Conservation (phyloP, 768 basidiomycete species). For the Postia placenta region DNA sequence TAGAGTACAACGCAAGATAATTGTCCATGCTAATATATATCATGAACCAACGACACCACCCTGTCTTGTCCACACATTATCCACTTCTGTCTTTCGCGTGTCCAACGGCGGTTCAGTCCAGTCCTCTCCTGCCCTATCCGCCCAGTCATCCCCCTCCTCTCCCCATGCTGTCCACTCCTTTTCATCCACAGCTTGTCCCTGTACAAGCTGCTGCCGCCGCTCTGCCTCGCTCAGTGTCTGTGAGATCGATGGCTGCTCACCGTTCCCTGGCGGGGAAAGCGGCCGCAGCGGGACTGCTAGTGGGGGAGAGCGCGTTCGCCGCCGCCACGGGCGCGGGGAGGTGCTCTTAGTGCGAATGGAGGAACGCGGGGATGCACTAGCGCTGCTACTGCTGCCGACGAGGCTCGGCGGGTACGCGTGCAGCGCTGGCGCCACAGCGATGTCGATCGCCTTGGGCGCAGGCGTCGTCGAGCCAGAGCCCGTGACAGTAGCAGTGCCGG, state of each 20-base stretch:
- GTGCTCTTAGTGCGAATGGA: not conserved
- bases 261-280: not conserved
- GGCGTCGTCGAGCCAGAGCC: conserved; percentile 21
- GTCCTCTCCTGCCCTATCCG: conserved; percentile 38
- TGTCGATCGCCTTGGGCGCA: conserved; percentile 18
- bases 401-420: conserved; percentile 64
- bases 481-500: conserved; percentile 27
- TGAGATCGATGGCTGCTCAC: not conserved
- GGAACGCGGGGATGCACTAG: not conserved
- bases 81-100: conserved; percentile 29
- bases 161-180: conserved; percentile 43
- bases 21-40: no score
- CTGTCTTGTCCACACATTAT: conserved; percentile 20
- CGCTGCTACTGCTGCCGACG: conserved; percentile 15
- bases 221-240: not conserved
- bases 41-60: not conserved
- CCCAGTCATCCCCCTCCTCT: conserved; percentile 44
- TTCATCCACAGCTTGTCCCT: conserved; percentile 6
- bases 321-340: not conserved
- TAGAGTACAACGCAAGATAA: no score
- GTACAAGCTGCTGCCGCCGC: not conserved
- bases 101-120: conserved; percentile 37
- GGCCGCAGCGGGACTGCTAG: not conserved
- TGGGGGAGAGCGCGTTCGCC: conserved; percentile 3
- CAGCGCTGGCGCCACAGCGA: conserved; percentile 15